Evolutionary conservation across 2,329 filamentous ascomycete genomes (phyloP), one percentile per base, ranked within the genome.

Genomic region (Hymenoscyphus occultus): DNA sequence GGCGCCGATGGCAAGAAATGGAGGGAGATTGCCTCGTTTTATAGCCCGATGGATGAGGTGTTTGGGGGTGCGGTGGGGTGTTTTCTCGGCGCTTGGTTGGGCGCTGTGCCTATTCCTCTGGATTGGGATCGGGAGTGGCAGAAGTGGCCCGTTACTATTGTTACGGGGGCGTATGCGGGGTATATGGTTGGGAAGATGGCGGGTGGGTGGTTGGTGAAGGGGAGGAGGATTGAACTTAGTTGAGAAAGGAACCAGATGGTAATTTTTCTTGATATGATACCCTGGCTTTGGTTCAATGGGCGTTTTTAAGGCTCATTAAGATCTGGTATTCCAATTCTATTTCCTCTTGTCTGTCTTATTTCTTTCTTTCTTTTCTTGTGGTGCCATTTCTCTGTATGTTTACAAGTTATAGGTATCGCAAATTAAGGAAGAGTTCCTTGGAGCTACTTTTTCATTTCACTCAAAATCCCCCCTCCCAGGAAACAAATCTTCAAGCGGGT

Each of bases 91-190:
- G 92, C 92, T 51, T 98, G 95, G 95, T 80, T 97, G 54, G 95
- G 95, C 3, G 95, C 95, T 7, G 87, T 98, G 62, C 95, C 96
- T 0, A 98, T 99, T 71, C 95, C 95, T 1, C 81, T 99, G 70
- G 95, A 99, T 77, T 98, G 94, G 94, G 95, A 99, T 77, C 88
- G 95, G n/a, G 93, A 96, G 72, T 99, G 95, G 95, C 95, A 99
- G 84, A 91, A 90, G 77, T 99, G 94, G 91, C 95, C 95, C 0
- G 89, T 98, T 59, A 99, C 95, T 0, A 90, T 99, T 65, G 79
- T 98, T 4, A 87, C 86, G 1, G 95, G 95, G 2, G 83, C 90
- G 19, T 98, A 96, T 77, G 78, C 86, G 5, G 95, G 95, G 0
- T 93, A 91, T 77, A 82, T 86, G 0, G 70, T 91, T 13, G 93